Evolutionary conservation across 2,329 filamentous ascomycete genomes (phyloP), one percentile per base, ranked within the genome.

Genomic region (Aspergillus fructus): DNA sequence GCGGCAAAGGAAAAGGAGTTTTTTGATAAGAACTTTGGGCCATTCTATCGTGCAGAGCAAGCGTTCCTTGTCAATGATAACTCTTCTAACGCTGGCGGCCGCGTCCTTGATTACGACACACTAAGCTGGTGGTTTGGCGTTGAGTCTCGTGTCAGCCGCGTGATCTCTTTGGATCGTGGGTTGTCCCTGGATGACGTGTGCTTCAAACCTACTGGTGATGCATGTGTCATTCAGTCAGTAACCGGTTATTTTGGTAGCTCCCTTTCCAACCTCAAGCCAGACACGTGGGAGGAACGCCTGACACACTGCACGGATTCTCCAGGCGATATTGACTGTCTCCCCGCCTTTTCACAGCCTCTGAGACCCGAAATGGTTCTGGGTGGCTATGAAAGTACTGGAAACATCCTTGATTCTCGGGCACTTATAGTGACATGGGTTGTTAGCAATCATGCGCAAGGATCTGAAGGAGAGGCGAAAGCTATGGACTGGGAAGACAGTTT

Each of bases 381-480:
- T 49, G 93, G 91, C 2, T 93, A 89, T 67, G 82, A 87, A 43
- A 81, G 83, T 0, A 71, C 72, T 1, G 82, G 81, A 1, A 81
- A 90, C 63, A 83, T 92, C 24, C 79, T 88, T 4, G 85, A 94
- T 50, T 87, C 93, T 0, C 79, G 86, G 58, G 92, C 94, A 2
- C 84, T 97, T 59, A 89, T 96, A 7, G 87, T 90, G 5, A 97
- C 93, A 0, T 99, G 94, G 94, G 93, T 99, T 7, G 87, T 99
- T 49, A 91, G 89, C 66, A 99, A 97, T 67, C 84, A 88, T 64
- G 81, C 84, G 4, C 91, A 96, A 70, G 91, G 86, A 9, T 89
- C 89, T 3, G 76, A 83, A 27, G 85, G 86, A 46, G 83, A 94
- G 53, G 81, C 83, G 52, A 85, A 83, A 57, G 92, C 93, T 3